These are phyloP conservation scores for Colletotrichum tofieldiae DNA, from an alignment of 2,329 filamentous ascomycete species.

Conservation along the genomic window DNA sequence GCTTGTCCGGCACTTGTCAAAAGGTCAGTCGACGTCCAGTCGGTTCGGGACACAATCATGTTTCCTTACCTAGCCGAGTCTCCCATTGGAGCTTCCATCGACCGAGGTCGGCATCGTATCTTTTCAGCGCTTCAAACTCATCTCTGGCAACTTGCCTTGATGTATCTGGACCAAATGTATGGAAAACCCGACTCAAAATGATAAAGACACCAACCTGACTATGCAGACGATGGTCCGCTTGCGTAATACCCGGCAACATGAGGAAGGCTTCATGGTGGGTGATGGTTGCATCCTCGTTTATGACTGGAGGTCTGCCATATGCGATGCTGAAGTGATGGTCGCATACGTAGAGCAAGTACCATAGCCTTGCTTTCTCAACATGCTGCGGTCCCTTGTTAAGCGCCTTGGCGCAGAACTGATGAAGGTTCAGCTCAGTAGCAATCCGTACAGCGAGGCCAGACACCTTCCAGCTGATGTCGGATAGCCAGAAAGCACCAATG, in stretches of 20 bases:
- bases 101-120: slow-evolving; percentile 52
- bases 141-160: slow-evolving; percentile 53
- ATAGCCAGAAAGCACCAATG: slow-evolving; percentile 76
- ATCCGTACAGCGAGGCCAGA: slow-evolving; percentile 72
- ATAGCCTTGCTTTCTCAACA: slow-evolving; percentile 71
- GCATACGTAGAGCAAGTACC: slow-evolving; percentile 76
- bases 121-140: slow-evolving; percentile 52
- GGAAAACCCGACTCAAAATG: slow-evolving; percentile 72
- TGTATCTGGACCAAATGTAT: slow-evolving; percentile 71
- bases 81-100: slow-evolving; percentile 57
- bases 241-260: slow-evolving; percentile 63
- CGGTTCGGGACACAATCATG: slow-evolving; percentile 35
- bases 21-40: neutral
- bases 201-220: slow-evolving; percentile 74
- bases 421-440: slow-evolving; percentile 70
- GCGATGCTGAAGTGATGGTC: slow-evolving; percentile 78
- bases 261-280: slow-evolving; percentile 71
- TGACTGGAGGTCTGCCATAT: slow-evolving; percentile 71
- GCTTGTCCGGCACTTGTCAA: slow-evolving; percentile 58
- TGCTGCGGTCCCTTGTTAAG: slow-evolving; percentile 62
- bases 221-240: slow-evolving; percentile 69
- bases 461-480: slow-evolving; percentile 70
- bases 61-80: slow-evolving; percentile 50
- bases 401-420: slow-evolving; percentile 67
- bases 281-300: slow-evolving; percentile 71